phyloP scores from a whole-genome alignment of 1,139 yeast species.

The Lodderomyces beijingensis region DNA sequence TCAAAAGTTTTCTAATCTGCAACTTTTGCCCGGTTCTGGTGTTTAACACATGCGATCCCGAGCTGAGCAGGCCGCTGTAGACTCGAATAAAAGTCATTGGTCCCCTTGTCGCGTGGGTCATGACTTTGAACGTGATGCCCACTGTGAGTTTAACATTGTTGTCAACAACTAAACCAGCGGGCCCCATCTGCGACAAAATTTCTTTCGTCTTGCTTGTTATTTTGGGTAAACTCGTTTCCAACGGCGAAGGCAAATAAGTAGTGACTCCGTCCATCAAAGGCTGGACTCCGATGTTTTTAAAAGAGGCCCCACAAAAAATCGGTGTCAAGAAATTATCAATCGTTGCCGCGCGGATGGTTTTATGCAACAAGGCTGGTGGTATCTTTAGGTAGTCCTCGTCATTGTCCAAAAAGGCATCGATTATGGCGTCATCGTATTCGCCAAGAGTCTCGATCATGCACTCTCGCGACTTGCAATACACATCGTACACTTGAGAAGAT shows the following conservation, averaged over 20 bases:
- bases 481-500: slow-evolving; percentile 37
- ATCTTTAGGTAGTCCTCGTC: slow-evolving; percentile 68
- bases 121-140: slow-evolving; percentile 89
- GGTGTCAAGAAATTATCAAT: slow-evolving; percentile 61
- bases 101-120: slow-evolving; percentile 81
- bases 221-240: slow-evolving; percentile 58
- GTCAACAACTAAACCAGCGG: slow-evolving; percentile 50
- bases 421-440: slow-evolving; percentile 71
- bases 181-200: slow-evolving; percentile 33
- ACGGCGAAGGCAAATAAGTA: slow-evolving; percentile 77
- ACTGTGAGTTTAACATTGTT: slow-evolving; percentile 57
- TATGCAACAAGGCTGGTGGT: slow-evolving; percentile 45
- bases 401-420: slow-evolving; percentile 70
- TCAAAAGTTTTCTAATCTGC: slow-evolving; percentile 60
- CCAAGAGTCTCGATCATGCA: slow-evolving; percentile 80
- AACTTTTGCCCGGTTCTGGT: slow-evolving; percentile 67
- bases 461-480: slow-evolving; percentile 58
- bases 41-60: slow-evolving; percentile 61
- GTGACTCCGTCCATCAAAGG: slow-evolving; percentile 84
- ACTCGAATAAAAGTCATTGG: slow-evolving; percentile 83
- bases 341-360: slow-evolving; percentile 63
- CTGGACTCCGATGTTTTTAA: slow-evolving; percentile 89
- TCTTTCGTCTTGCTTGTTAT: slow-evolving; percentile 21
- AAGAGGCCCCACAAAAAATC: slow-evolving; percentile 89
- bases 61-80: slow-evolving; percentile 70